phyloP scores from a whole-genome alignment of 495 filamentous ascomycete species.

The Podospora fimiseda region DNA sequence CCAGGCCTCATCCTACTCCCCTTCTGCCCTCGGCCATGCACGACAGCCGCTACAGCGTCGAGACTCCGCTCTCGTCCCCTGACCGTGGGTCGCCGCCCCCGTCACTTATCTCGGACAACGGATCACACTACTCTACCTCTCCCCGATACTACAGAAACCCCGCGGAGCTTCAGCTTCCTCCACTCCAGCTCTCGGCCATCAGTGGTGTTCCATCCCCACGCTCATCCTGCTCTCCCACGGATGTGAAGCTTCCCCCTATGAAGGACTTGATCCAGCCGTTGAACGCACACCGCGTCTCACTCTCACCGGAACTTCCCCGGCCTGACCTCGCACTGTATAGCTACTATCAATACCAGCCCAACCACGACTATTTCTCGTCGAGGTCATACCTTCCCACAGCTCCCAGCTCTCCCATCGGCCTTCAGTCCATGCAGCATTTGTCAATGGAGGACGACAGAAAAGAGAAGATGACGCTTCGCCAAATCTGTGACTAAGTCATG shows the following conservation, averaged over 20 bases:
- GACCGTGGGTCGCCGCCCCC: conserved; percentile 23
- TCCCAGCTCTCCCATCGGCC: conserved; percentile 25
- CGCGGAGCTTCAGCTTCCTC: neutral
- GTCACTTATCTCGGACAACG: conserved; percentile 22
- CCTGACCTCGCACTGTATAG: neutral
- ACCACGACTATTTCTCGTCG: conserved; percentile 15
- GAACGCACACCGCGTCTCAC: too few species aligned
- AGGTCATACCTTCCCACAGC: conserved; percentile 25
- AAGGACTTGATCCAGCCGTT: neutral
- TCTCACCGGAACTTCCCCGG: neutral
- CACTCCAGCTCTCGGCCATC: neutral
- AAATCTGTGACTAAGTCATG: neutral
- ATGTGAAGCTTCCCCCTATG: neutral
- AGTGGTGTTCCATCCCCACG: neutral
- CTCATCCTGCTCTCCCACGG: neutral
- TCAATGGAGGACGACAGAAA: neutral
- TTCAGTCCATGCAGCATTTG: neutral
- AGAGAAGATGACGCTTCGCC: neutral
- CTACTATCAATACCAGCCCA: neutral
- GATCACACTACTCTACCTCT: conserved; percentile 16
- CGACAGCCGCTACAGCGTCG: conserved; percentile 12
- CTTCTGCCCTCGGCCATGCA: conserved; percentile 17
- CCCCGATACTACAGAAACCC: neutral
- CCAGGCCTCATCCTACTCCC: conserved; percentile 13
- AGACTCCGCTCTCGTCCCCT: conserved; percentile 16